phyloP scores from a whole-genome alignment of 495 filamentous ascomycete species.

The Patellaria atrata region DNA sequence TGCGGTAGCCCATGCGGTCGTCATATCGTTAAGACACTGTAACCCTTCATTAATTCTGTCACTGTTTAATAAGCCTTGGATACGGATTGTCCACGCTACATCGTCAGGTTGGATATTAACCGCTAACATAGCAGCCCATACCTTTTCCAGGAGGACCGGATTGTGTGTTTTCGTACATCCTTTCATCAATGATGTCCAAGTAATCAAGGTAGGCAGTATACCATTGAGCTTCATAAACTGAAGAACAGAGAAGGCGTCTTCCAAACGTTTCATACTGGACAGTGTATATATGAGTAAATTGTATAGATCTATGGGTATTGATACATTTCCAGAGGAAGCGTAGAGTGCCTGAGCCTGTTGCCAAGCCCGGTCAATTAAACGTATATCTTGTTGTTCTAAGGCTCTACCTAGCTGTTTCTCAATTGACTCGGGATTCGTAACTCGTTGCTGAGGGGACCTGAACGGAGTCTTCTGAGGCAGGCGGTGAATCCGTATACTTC shows the following conservation, averaged over 20 bases:
- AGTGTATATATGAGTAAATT: constrained; percentile 48
- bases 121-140: constrained; percentile 42
- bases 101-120: constrained; percentile 41
- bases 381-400: no score
- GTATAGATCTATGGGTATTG: constrained; percentile 27
- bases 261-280: no score
- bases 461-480: no score
- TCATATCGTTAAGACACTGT: constrained; percentile 46
- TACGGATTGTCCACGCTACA: constrained; percentile 44
- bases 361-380: no score
- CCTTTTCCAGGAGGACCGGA: constrained; percentile 33
- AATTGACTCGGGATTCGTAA: no score
- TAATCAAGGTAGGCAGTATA: constrained; percentile 36
- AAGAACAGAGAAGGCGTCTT: no score
- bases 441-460: no score
- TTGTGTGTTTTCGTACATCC: constrained; percentile 39
- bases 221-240: no score
- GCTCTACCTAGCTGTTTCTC: no score
- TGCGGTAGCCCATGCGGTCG: constrained; percentile 35
- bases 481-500: no score
- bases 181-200: constrained; percentile 49
- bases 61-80: constrained; percentile 42
- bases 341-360: no score
- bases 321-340: no score
- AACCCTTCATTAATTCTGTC: constrained; percentile 36